These are phyloP conservation scores for Aspergillus pseudonomiae DNA, from an alignment of 2,329 filamentous ascomycete genomes.

Conservation along the genomic window DNA sequence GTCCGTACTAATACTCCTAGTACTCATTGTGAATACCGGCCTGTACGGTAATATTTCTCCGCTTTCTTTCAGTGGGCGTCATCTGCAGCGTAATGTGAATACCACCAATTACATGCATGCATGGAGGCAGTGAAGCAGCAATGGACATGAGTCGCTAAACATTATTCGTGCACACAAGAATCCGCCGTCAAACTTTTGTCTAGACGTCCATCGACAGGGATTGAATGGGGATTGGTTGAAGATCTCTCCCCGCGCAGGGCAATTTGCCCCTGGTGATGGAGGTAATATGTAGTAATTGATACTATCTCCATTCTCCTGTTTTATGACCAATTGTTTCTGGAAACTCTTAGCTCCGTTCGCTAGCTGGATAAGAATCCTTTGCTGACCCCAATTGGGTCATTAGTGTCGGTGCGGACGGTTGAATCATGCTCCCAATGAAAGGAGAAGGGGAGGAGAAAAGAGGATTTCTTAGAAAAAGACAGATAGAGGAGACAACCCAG, in stretches of 20 bases:
- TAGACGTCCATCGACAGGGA: constrained; percentile 10
- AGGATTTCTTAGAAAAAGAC: too few relatives aligned
- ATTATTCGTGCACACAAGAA: constrained; percentile 9
- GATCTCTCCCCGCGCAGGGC: constrained; percentile 19
- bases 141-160: background rate
- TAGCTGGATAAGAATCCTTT: background rate
- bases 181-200: constrained; percentile 8
- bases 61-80: background rate
- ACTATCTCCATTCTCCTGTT: background rate
- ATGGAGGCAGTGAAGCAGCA: background rate
- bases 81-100: background rate
- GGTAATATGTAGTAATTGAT: background rate
- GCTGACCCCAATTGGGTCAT: background rate
- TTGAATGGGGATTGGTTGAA: constrained; percentile 6
- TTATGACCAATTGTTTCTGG: background rate
- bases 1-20: background rate
- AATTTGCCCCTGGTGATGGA: background rate
- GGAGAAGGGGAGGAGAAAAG: background rate
- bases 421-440: background rate
- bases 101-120: constrained; percentile 5
- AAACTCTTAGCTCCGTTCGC: background rate
- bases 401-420: too few relatives aligned
- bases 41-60: background rate
- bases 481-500: background rate
- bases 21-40: background rate